Evolutionary conservation across 129 eudicot species (phyloP).

Genomic region (Escallonia rubra): DNA sequence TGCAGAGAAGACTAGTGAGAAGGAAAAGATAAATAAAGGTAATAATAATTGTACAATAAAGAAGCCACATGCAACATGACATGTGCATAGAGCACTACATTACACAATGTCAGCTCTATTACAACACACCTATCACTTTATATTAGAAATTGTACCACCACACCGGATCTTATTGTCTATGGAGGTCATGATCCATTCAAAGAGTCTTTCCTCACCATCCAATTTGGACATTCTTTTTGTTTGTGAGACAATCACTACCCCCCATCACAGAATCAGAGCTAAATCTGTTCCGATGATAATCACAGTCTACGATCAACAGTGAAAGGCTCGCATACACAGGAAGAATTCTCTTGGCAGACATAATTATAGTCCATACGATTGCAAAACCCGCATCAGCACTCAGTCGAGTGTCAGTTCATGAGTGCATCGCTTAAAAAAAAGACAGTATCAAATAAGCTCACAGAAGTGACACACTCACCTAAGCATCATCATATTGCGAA

Average conservation of each 20-base stretch:
- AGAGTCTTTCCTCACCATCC: background rate
- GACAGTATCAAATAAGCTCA: background rate
- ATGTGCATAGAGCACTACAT: no score
- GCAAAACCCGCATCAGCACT: background rate
- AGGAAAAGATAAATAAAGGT: no score
- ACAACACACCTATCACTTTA: no score
- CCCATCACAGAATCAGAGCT: background rate
- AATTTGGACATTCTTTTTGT: background rate
- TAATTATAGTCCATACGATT: background rate
- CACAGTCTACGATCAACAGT: background rate
- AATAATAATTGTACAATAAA: no score
- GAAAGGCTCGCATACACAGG: background rate
- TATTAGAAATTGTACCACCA: no score
- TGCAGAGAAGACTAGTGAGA: no score
- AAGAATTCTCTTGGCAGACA: background rate
- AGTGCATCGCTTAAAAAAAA: background rate
- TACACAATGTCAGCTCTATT: no score
- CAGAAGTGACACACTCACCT: background rate
- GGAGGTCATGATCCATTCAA: no score
- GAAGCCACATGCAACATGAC: no score
- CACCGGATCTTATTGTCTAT: no score
- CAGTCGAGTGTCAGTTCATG: background rate
- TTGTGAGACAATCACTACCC: background rate
- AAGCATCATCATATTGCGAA: background rate
- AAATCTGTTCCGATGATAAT: background rate